Evolutionary conservation across 2,329 filamentous ascomycete species (phyloP).

Genomic region (Ophiosphaerella herpotricha): DNA sequence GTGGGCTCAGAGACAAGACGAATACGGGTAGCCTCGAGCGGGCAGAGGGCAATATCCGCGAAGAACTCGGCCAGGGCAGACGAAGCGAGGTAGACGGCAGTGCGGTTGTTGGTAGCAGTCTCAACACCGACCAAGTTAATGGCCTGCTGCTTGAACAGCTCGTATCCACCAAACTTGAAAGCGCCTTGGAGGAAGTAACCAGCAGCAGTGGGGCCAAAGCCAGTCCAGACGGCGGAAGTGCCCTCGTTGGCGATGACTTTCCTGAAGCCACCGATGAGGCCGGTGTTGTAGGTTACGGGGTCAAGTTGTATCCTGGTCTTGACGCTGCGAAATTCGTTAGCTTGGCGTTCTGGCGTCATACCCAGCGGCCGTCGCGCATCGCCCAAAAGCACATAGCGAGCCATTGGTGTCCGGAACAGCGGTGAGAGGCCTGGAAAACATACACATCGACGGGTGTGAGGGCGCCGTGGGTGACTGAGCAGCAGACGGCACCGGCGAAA

Average conservation of each 20-base stretch:
- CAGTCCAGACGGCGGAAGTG: constrained; percentile 82
- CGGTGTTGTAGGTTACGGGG: constrained; percentile 84
- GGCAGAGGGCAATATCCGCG: constrained; percentile 82
- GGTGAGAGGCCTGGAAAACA: constrained; percentile 51
- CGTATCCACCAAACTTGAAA: constrained; percentile 93
- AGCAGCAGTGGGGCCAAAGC: constrained; percentile 81
- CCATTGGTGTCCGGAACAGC: constrained; percentile 30
- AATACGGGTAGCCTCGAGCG: constrained; percentile 90
- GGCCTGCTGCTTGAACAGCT: constrained; percentile 93
- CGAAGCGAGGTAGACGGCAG: constrained; percentile 76
- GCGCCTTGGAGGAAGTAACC: constrained; percentile 95
- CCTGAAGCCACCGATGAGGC: constrained; percentile 83
- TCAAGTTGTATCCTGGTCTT: constrained; percentile 96
- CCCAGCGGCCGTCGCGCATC: constrained; percentile 10
- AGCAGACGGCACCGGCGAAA: constrained; percentile 96
- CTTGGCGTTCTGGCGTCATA: constrained; percentile 26
- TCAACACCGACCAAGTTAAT: constrained; percentile 77
- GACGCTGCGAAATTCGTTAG: constrained; percentile 63
- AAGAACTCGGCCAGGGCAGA: constrained; percentile 67
- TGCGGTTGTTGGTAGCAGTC: constrained; percentile 74
- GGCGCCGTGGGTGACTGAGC: constrained; percentile 94
- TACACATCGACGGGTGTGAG: constrained; percentile 99
- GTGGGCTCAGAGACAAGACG: constrained; percentile 87
- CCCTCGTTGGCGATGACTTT: constrained; percentile 80
- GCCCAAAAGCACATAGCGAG: constrained; percentile 16